These are phyloP conservation scores for Ramaria sp. DNA, from an alignment of 768 basidiomycete species.

Conservation along the genomic window DNA sequence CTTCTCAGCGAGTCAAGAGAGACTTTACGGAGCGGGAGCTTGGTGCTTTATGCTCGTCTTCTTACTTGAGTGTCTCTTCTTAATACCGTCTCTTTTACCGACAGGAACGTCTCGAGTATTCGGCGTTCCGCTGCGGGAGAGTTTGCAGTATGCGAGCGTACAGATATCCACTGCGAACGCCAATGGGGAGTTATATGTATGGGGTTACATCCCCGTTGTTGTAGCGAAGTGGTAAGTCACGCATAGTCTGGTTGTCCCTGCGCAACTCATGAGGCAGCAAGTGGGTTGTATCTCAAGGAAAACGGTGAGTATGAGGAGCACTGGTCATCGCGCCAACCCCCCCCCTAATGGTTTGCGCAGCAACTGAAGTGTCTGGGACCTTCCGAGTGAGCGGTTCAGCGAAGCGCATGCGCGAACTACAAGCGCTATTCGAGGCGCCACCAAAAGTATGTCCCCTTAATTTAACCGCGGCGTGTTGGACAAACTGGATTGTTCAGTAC, in stretches of 20 bases:
- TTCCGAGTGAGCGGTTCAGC: constrained; percentile 95
- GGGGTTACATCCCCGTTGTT: constrained; percentile 93
- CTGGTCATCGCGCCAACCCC: neutral
- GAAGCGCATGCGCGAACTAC: constrained; percentile 92
- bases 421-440: constrained; percentile 79
- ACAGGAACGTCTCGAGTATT: constrained; percentile 41
- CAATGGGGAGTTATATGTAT: constrained; percentile 75
- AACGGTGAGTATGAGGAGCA: constrained; percentile 42
- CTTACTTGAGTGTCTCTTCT: neutral
- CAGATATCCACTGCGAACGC: constrained; percentile 87
- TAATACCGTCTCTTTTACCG: constrained; percentile 15
- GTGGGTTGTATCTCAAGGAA: constrained; percentile 91
- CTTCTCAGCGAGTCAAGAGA: constrained; percentile 52
- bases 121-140: constrained; percentile 74
- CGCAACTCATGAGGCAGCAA: constrained; percentile 19
- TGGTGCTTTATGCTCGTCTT: constrained; percentile 21
- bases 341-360: constrained; percentile 24
- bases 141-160: constrained; percentile 77
- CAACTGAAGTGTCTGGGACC: constrained; percentile 86
- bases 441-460: constrained; percentile 49
- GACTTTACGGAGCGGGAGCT: constrained; percentile 17
- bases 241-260: neutral
- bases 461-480: neutral
- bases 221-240: constrained; percentile 86
- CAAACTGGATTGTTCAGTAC: constrained; percentile 40